Conservation (phyloP, 176 grass and related monocot genomes). For the Pontederia paniculata region DNA sequence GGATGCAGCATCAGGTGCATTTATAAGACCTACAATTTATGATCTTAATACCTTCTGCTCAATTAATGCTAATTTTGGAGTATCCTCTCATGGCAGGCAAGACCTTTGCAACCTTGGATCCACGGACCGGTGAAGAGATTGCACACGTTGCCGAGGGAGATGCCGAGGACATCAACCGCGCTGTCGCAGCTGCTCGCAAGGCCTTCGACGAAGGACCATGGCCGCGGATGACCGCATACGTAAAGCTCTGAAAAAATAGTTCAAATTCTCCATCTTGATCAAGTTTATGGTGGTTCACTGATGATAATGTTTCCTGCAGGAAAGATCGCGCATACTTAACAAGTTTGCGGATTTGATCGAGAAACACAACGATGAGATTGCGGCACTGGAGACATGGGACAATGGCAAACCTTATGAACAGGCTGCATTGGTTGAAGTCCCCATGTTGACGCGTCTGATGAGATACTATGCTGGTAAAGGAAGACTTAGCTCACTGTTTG, state of each 20-base stretch:
- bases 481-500: no score
- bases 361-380: constrained; percentile 61
- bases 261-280: neutral
- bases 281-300: neutral
- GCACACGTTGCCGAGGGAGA: constrained; percentile 62
- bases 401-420: constrained; percentile 82
- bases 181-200: constrained; percentile 56
- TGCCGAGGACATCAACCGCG: constrained; percentile 39
- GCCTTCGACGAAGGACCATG: constrained; percentile 85
- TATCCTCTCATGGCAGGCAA: constrained; percentile 26
- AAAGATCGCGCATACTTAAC: constrained; percentile 56
- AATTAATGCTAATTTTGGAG: neutral
- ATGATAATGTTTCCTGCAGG: constrained; percentile 29
- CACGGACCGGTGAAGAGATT: constrained; percentile 76
- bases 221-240: constrained; percentile 82
- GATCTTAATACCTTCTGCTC: neutral
- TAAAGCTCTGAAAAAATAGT: constrained; percentile 18
- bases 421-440: constrained; percentile 41
- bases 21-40: neutral
- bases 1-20: constrained; percentile 70
- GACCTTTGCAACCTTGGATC: constrained; percentile 65
- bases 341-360: constrained; percentile 92
- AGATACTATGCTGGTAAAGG: constrained; percentile 74
- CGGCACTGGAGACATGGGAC: constrained; percentile 96
- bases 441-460: constrained; percentile 61